phyloP scores from a whole-genome alignment of 2,329 filamentous ascomycete genomes.

The Fusarium irregulare region DNA sequence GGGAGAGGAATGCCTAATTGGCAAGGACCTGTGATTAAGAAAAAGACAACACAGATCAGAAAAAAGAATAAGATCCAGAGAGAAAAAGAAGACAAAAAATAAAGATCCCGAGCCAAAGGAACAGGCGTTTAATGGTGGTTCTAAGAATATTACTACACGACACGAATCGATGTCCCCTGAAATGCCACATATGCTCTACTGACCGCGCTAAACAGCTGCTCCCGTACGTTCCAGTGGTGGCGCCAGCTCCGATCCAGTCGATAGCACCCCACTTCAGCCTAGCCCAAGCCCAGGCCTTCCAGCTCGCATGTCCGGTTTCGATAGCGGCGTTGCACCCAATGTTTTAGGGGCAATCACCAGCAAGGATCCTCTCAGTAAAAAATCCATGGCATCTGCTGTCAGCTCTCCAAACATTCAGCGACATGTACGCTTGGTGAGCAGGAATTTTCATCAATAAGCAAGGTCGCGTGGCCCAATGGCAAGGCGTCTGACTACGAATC shows the following conservation, averaged over 20 bases:
- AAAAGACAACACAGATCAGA: constrained; percentile 33
- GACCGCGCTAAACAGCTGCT: constrained; percentile 35
- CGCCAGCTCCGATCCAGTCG: constrained; percentile 40
- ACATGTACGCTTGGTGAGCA: neutral
- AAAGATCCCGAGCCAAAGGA: constrained; percentile 40
- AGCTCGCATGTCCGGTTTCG: constrained; percentile 29
- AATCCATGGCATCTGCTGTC: neutral
- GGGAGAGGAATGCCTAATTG: constrained; percentile 30
- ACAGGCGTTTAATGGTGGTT: constrained; percentile 40
- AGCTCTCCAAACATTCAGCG: accelerated
- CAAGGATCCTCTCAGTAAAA: constrained; percentile 20
- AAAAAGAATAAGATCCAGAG: constrained; percentile 20
- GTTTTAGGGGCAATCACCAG: constrained; percentile 42
- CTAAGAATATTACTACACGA: constrained; percentile 39
- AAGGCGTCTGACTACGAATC: constrained; percentile 48
- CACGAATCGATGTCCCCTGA: constrained; percentile 43
- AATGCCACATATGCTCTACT: constrained; percentile 49
- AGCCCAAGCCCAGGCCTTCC: constrained; percentile 15
- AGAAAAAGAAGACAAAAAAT: constrained; percentile 38
- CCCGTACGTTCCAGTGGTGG: constrained; percentile 32
- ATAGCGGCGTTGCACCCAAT: constrained; percentile 36
- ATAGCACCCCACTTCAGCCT: constrained; percentile 42
- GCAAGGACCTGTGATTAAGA: constrained; percentile 30
- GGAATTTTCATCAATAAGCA: accelerated
- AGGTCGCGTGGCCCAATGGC: constrained; percentile 41